Evolutionary conservation across 331 rosid species (phyloP).

Genomic region (Malus hybrid): DNA sequence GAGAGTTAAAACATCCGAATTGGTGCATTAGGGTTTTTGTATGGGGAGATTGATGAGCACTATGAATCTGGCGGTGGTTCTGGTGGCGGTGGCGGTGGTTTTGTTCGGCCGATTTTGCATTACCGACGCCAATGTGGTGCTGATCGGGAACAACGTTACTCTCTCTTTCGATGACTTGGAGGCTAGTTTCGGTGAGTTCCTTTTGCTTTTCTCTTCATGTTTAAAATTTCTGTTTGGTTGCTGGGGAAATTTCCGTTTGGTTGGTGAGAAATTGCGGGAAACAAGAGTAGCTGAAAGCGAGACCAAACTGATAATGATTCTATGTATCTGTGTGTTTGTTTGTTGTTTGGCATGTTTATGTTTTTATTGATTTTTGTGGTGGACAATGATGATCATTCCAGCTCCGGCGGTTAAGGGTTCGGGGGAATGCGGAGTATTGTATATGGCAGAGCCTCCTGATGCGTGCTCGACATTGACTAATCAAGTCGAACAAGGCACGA

Average conservation of each 20-base stretch:
- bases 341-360: background rate
- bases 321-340: background rate
- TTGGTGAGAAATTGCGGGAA: background rate
- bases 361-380: constrained; percentile 10
- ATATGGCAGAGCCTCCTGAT: constrained; percentile 83
- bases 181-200: constrained; percentile 84
- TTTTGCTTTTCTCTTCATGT: background rate
- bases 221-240: constrained; percentile 9
- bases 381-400: constrained; percentile 36
- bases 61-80: constrained; percentile 42
- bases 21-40: constrained; percentile 12
- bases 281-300: background rate
- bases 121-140: constrained; percentile 66
- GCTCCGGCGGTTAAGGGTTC: constrained; percentile 74
- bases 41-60: constrained; percentile 23
- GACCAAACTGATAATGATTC: background rate
- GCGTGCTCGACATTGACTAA: constrained; percentile 70
- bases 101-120: constrained; percentile 30
- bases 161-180: constrained; percentile 85
- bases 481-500: constrained; percentile 33
- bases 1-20: background rate
- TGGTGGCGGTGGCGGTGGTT: constrained; percentile 20
- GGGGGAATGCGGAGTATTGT: constrained; percentile 69
- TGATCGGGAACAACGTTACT: constrained; percentile 73
- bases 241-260: constrained; percentile 4